Conservation (phyloP, 2,329 filamentous ascomycete species). For the Paecilomyces formosus region DNA sequence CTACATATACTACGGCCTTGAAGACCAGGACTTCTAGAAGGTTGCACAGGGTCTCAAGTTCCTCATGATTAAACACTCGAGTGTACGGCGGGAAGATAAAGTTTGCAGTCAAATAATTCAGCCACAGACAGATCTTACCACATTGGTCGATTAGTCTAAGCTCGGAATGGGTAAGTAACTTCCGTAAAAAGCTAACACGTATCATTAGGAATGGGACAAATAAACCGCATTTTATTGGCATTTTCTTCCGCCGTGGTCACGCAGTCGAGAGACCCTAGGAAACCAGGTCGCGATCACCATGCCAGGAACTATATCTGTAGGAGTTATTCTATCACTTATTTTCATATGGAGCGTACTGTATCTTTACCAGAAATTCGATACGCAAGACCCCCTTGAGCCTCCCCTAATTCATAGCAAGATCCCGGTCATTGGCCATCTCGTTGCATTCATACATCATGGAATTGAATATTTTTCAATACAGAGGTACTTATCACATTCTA, state of each 20-base stretch:
- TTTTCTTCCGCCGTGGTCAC: too few relatives aligned
- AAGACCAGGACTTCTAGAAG: too few relatives aligned
- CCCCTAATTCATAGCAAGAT: neutral
- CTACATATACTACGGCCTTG: too few relatives aligned
- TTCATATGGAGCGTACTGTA: neutral
- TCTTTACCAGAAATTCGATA: neutral
- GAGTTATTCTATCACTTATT: neutral
- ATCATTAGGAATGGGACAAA: neutral
- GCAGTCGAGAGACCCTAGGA: too few relatives aligned
- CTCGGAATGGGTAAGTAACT: neutral
- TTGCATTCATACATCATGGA: conserved; percentile 6
- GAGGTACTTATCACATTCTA: too few relatives aligned
- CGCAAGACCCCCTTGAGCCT: neutral
- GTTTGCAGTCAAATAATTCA: too few relatives aligned
- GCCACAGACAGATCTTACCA: too few relatives aligned
- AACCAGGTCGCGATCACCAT: too few relatives aligned
- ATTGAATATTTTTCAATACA: neutral
- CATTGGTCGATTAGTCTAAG: too few relatives aligned
- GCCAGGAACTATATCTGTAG: neutral
- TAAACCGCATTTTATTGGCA: neutral
- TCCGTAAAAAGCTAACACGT: neutral
- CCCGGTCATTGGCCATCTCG: neutral
- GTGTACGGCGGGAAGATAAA: too few relatives aligned
- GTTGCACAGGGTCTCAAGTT: too few relatives aligned
- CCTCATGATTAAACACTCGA: too few relatives aligned